These are phyloP conservation scores for Gentiana straminea DNA, from an alignment of 257 asterid species.

Conservation along the genomic window DNA sequence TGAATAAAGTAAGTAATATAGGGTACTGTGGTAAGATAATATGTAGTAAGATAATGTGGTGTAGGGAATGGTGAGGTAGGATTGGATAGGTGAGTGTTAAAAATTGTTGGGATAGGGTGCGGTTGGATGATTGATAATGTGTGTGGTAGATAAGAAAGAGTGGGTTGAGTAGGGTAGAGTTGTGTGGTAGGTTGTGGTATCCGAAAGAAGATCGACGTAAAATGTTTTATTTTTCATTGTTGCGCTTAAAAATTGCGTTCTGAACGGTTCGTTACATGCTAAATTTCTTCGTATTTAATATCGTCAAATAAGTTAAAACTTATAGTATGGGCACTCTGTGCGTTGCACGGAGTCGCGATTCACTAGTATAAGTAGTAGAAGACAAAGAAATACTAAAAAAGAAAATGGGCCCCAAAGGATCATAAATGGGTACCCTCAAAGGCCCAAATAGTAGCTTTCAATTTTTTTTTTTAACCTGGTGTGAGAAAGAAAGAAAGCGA, in stretches of 20 bases:
- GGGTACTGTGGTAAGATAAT: too few relatives aligned
- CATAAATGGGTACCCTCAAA: slow-evolving; percentile 9
- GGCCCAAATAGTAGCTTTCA: slow-evolving; percentile 1
- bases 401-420: slow-evolving; percentile 1
- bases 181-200: too few relatives aligned
- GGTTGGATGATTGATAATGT: too few relatives aligned
- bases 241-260: not conserved
- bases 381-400: not conserved
- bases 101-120: too few relatives aligned
- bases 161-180: too few relatives aligned
- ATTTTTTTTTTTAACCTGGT: slow-evolving; percentile 21
- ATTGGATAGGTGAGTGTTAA: too few relatives aligned
- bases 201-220: too few relatives aligned
- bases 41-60: too few relatives aligned
- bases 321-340: not conserved
- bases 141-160: too few relatives aligned
- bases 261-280: not conserved
- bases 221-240: not conserved
- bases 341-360: not conserved
- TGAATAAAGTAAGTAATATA: too few relatives aligned
- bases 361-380: not conserved
- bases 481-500: slow-evolving; percentile 18
- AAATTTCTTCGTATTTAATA: not conserved
- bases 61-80: too few relatives aligned
- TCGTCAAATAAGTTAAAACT: not conserved